Percentiles rank a stretch among this genome's conserved stretches.
Conservation (phyloP, 495 filamentous ascomycete genomes). For the Xylaria nigripes region DNA sequence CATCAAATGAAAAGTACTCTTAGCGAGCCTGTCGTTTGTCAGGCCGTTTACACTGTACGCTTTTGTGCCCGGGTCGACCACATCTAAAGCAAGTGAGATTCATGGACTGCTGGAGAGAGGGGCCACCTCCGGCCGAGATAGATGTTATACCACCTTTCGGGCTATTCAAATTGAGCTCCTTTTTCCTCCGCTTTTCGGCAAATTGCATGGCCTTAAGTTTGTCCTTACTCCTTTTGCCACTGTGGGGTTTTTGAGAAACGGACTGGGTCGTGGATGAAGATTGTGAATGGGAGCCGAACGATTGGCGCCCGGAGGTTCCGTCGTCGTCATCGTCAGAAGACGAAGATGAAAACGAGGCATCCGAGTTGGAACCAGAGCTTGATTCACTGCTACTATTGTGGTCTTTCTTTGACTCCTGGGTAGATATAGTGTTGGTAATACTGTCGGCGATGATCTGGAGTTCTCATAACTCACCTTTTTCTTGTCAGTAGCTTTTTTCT, state of each 20-base stretch:
- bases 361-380: constrained; percentile 11
- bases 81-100: constrained; percentile 22
- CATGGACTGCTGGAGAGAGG: constrained; percentile 11
- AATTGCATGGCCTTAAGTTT: constrained; percentile 35
- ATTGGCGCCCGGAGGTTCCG: constrained; percentile 7
- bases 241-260: constrained; percentile 1
- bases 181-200: constrained; percentile 45
- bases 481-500: constrained; percentile 24
- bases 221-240: constrained; percentile 29
- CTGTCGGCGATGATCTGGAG: neutral
- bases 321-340: neutral
- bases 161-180: constrained; percentile 51
- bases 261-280: constrained; percentile 7
- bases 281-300: constrained; percentile 11
- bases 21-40: constrained; percentile 16
- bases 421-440: constrained; percentile 1
- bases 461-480: constrained; percentile 20
- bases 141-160: constrained; percentile 30
- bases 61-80: constrained; percentile 23
- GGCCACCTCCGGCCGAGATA: constrained; percentile 24
- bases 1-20: constrained; percentile 6
- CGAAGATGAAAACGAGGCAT: constrained; percentile 7
- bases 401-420: constrained; percentile 10
- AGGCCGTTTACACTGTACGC: constrained; percentile 17
- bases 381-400: constrained; percentile 8